Conservation (phyloP, 1,139 yeast genomes). For the Sugiyamaella novakii region DNA sequence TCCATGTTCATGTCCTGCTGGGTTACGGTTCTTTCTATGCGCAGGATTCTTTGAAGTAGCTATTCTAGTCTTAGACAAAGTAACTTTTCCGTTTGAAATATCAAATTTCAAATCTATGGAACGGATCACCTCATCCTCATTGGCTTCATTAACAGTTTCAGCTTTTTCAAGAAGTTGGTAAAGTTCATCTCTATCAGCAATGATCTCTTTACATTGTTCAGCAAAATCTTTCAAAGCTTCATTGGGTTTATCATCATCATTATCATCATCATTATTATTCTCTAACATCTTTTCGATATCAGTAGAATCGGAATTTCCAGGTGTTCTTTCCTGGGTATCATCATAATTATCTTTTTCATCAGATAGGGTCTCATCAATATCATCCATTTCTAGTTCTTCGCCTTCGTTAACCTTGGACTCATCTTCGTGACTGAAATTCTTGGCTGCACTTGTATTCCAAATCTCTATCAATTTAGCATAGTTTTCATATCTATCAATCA, state of each 20-base stretch:
- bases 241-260: background rate
- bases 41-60: constrained; percentile 6
- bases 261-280: constrained; percentile 6
- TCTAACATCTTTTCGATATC: too few species aligned
- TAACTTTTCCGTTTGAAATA: constrained; percentile 18
- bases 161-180: constrained; percentile 10
- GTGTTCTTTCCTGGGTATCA: too few species aligned
- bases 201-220: constrained; percentile 10
- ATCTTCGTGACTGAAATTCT: constrained; percentile 2
- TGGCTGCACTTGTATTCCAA: constrained; percentile 26
- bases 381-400: too few species aligned
- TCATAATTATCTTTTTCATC: background rate
- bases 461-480: constrained; percentile 37
- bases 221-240: constrained; percentile 13
- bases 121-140: constrained; percentile 13
- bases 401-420: too few species aligned
- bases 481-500: constrained; percentile 41
- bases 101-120: constrained; percentile 18
- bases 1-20: too few species aligned
- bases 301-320: too few species aligned
- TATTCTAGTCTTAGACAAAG: constrained; percentile 15
- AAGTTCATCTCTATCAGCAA: constrained; percentile 7
- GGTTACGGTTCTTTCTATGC: background rate
- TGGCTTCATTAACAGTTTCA: constrained; percentile 15
- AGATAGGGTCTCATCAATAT: constrained; percentile 1